phyloP scores from a whole-genome alignment of 345 rosid species.

The Aquilaria sinensis region DNA sequence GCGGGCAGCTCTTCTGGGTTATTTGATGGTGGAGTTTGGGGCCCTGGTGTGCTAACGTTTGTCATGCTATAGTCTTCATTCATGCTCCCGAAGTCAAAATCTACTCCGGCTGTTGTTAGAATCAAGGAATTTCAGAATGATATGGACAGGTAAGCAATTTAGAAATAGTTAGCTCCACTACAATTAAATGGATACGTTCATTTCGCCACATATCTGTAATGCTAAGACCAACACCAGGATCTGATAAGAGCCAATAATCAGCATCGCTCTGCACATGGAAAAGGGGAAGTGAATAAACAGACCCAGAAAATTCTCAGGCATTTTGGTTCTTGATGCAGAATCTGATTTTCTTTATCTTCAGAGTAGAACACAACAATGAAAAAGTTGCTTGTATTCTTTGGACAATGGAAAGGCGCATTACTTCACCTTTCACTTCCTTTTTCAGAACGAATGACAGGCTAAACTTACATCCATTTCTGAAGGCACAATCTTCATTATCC shows the following conservation, averaged over 20 bases:
- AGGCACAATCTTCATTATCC: conserved; percentile 92
- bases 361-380: too few relatives aligned
- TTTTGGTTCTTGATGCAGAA: too few relatives aligned
- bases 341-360: too few relatives aligned
- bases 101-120: conserved; percentile 37
- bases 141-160: background rate
- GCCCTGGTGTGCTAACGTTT: conserved; percentile 32
- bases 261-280: conserved; percentile 52
- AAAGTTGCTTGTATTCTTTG: background rate
- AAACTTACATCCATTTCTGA: conserved; percentile 81
- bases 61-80: conserved; percentile 32
- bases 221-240: conserved; percentile 75
- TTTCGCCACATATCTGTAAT: conserved; percentile 81
- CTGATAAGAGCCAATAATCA: conserved; percentile 96
- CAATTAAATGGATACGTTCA: conserved; percentile 63
- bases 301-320: too few relatives aligned
- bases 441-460: background rate
- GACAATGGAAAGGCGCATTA: background rate
- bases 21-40: conserved; percentile 55
- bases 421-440: too few relatives aligned
- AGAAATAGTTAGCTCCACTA: background rate
- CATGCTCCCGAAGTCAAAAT: conserved; percentile 37
- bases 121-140: conserved; percentile 24
- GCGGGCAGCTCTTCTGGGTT: conserved; percentile 32
- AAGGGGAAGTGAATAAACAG: background rate